Base-by-base conservation (phyloP, 352 stramenopile genomes). In the Saprolegnia diclina region DNA sequence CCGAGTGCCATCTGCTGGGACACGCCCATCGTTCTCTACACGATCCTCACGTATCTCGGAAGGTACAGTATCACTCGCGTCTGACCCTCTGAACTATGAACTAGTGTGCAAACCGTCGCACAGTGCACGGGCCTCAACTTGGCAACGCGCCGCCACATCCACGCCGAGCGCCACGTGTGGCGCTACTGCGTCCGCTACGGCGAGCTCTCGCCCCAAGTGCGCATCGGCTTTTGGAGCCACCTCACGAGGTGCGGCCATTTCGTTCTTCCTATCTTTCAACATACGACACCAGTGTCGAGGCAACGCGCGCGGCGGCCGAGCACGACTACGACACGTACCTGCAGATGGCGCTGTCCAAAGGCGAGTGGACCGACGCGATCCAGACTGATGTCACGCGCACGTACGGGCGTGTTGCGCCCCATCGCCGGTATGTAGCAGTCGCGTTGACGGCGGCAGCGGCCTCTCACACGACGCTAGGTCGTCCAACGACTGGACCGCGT, bases 161-260 rank as follows among this genome's bases (percentile, higher is more conserved):
- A 73, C 0, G 83, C 82, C 0, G 87, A 94, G 55, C 72, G 73
- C 45, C 76, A 77, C 9, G 46, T 94, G n/a, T 88, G 81, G 72
- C 86, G 82, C n/a, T 94, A 91, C 72, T 92, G 83, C 63, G 83
- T 93, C 11, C 85, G 87, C 14, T 92, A 90, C 52, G 85, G 85
- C n/a, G 75, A 82, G 2, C 74, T 93, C 22, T 73, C 82, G 5
- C 63, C 77, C 18, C 72, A 68, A 56, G 65, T 86, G 5, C 87
- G 87, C 38, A 82, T 90, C n/a, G 70, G 73, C 29, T 94, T 90
- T 61, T 94, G 87, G 87, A 82, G 90, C 67, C 81, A 90, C 64
- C 76, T 69, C 16, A 73, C 78, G 7, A 62, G 55, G 76, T 80
- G 76, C 16, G n/a, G n/a, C n/a, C n/a, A n/a, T n/a, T n/a, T n/a